These are phyloP conservation scores for Arachnopeziza araneosa DNA, from an alignment of 2,329 filamentous ascomycete species.

Conservation along the genomic window DNA sequence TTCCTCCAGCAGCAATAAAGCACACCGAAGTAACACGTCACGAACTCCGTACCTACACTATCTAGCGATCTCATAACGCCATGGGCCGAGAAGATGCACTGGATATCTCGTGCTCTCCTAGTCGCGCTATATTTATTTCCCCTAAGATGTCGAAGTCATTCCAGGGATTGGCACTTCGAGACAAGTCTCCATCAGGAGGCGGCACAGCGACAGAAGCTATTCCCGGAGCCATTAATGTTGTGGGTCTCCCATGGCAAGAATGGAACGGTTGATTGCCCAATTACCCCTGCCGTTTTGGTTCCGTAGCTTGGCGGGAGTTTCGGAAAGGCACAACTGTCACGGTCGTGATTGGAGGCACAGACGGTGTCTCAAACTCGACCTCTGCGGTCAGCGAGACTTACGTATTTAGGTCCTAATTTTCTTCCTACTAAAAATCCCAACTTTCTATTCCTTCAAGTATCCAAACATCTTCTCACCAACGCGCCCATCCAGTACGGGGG, in stretches of 20 bases:
- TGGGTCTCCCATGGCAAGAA: neutral
- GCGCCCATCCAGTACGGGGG: neutral
- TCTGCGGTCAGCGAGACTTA: too few relatives aligned
- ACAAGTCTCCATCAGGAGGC: neutral
- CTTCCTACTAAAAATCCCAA: neutral
- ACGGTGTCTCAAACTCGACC: neutral
- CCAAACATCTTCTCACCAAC: neutral
- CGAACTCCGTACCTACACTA: too few relatives aligned
- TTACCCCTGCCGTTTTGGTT: neutral
- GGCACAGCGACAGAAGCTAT: neutral
- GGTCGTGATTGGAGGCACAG: neutral
- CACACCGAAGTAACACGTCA: too few relatives aligned
- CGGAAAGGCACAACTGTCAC: neutral
- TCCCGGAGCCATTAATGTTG: neutral
- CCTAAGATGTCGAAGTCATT: too few relatives aligned
- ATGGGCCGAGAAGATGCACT: too few relatives aligned
- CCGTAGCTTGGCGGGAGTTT: neutral
- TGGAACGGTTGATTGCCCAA: neutral
- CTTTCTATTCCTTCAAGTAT: neutral
- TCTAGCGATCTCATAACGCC: too few relatives aligned
- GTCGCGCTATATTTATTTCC: too few relatives aligned
- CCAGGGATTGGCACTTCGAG: neutral
- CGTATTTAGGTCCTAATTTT: neutral
- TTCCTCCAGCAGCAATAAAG: too few relatives aligned
- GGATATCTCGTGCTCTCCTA: too few relatives aligned